Conservation (phyloP, 2,329 filamentous ascomycete species). For the Trichoderma koningii region DNA sequence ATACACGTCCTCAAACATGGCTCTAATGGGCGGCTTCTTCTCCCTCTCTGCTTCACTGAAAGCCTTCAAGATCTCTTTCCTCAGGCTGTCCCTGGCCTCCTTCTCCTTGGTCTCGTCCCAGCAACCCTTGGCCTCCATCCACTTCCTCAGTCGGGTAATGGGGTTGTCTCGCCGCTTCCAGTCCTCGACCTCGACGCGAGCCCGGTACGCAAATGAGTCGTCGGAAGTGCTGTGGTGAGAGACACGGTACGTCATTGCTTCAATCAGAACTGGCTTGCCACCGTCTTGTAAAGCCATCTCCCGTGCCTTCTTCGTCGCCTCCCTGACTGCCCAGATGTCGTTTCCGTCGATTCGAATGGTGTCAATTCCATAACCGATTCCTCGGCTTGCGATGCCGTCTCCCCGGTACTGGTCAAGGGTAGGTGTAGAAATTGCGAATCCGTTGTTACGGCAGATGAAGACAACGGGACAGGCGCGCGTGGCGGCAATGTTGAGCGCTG, state of each 20-base stretch:
- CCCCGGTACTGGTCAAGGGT: conserved; percentile 89
- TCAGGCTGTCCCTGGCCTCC: conserved; percentile 62
- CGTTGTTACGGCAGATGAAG: conserved; percentile 92
- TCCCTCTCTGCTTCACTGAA: conserved; percentile 82
- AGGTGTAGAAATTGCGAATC: conserved; percentile 86
- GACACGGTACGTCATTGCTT: conserved; percentile 98
- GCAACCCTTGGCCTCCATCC: conserved; percentile 77
- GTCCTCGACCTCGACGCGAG: conserved; percentile 89
- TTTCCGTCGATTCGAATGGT: conserved; percentile 93
- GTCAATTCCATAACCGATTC: conserved; percentile 90
- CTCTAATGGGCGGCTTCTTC: conserved; percentile 71
- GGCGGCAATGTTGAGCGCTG: conserved; percentile 85
- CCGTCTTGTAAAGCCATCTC: conserved; percentile 76
- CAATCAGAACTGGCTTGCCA: conserved; percentile 82
- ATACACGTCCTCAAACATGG: conserved; percentile 87
- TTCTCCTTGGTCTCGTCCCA: conserved; percentile 88
- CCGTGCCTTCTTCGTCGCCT: conserved; percentile 76
- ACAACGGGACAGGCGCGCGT: conserved; percentile 84
- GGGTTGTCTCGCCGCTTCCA: conserved; percentile 93
- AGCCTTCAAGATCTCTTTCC: conserved; percentile 77
- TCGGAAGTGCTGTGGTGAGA: conserved; percentile 96
- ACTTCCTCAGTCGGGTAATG: conserved; percentile 82
- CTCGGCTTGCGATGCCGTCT: conserved; percentile 84
- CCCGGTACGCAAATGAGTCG: conserved; percentile 94
- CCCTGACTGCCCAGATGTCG: conserved; percentile 84